Evolutionary conservation across 148 eudicot genomes (phyloP).

Genomic region (Agrostemma githago): DNA sequence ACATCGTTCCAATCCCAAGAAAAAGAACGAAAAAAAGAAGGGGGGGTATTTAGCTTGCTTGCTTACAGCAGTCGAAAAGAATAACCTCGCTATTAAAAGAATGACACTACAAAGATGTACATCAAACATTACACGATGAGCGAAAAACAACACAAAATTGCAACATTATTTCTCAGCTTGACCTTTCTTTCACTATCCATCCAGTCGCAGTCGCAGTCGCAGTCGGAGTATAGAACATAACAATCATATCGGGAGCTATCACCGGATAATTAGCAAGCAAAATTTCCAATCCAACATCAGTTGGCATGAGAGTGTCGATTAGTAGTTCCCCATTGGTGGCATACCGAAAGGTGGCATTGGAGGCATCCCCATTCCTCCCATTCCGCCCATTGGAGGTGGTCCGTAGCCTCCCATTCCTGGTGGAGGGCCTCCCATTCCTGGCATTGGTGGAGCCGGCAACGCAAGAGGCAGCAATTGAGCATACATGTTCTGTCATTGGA

Average conservation of each 20-base stretch:
- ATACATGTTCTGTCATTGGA: slow-evolving; percentile 73
- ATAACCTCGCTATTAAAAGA: slow-evolving; percentile 29
- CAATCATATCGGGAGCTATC: neutral
- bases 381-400: slow-evolving; percentile 42
- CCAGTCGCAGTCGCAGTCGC: too few relatives aligned
- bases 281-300: slow-evolving; percentile 15
- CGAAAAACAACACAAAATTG: slow-evolving; percentile 21
- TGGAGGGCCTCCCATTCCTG: slow-evolving; percentile 48
- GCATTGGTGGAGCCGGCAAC: slow-evolving; percentile 90
- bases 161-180: slow-evolving; percentile 21
- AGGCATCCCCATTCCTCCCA: slow-evolving; percentile 86
- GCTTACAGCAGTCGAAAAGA: slow-evolving; percentile 21
- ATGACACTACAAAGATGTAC: slow-evolving; percentile 34
- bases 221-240: slow-evolving; percentile 16
- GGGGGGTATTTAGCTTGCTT: slow-evolving; percentile 9
- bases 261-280: slow-evolving; percentile 20
- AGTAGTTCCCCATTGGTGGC: slow-evolving; percentile 96
- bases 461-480: slow-evolving; percentile 98
- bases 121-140: slow-evolving; percentile 22
- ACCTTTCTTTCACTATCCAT: slow-evolving; percentile 16
- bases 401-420: slow-evolving; percentile 61
- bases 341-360: slow-evolving; percentile 96
- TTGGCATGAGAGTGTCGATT: slow-evolving; percentile 12
- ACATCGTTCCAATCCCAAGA: slow-evolving; percentile 17
- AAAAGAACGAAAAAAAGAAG: neutral